Conservation (phyloP, 2,329 filamentous ascomycete species). For the Exophiala spinifera region DNA sequence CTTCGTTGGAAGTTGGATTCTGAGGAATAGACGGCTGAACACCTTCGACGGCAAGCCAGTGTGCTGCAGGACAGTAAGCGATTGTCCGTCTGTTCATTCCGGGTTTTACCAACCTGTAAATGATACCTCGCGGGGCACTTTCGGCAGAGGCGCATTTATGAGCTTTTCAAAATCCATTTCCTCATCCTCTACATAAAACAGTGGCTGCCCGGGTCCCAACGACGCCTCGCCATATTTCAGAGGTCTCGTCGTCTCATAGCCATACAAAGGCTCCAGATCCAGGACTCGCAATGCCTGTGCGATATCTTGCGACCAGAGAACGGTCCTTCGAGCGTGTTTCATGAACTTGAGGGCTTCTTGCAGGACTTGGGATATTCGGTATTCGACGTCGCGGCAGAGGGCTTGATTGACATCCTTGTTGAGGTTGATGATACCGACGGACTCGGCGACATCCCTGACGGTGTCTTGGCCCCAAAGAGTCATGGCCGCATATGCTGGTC, state of each 20-base stretch:
- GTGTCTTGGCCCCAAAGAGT: constrained; percentile 94
- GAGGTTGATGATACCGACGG: constrained; percentile 78
- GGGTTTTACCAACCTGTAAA: constrained; percentile 67
- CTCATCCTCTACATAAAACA: constrained; percentile 97
- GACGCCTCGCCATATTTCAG: constrained; percentile 91
- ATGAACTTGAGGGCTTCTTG: constrained; percentile 95
- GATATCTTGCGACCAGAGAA: constrained; percentile 84
- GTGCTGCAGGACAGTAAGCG: constrained; percentile 54
- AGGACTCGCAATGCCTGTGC: constrained; percentile 79
- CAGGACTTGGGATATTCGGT: constrained; percentile 86
- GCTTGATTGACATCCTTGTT: constrained; percentile 83
- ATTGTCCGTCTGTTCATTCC: not conserved
- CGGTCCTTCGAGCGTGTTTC: constrained; percentile 83
- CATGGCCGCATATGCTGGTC: constrained; percentile 15
- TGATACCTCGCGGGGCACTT: constrained; percentile 86
- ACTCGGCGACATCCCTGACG: constrained; percentile 92
- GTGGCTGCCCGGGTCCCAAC: constrained; percentile 84
- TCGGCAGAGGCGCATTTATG: constrained; percentile 92
- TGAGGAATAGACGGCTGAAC: constrained; percentile 95
- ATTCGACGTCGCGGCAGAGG: constrained; percentile 91
- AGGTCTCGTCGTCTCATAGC: constrained; percentile 88
- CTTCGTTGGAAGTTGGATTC: constrained; percentile 85
- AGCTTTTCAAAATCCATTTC: constrained; percentile 99
- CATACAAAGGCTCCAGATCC: constrained; percentile 75
- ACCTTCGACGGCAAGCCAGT: constrained; percentile 97